A percentile compares a stretch with the other conserved stretches of the same genome.
phyloP scores from a whole-genome alignment of 2,329 filamentous ascomycete species.

The Xylariaceae sp. region DNA sequence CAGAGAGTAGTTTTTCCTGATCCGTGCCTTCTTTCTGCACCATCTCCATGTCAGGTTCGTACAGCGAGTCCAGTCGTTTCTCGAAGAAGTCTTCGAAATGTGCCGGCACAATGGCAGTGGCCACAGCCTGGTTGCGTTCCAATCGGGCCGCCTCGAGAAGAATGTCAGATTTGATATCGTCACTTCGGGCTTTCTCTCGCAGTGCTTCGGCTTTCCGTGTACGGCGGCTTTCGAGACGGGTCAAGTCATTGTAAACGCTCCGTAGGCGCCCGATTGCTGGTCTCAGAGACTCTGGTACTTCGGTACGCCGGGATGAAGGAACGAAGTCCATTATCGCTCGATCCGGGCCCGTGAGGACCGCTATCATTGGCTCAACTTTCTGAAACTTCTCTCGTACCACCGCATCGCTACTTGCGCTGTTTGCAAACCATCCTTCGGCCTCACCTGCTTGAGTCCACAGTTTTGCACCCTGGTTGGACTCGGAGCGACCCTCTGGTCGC shows the following conservation, averaged over 20 bases:
- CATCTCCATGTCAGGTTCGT: slow-evolving; percentile 72
- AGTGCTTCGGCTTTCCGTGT: slow-evolving; percentile 75
- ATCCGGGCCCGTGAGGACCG: slow-evolving; percentile 73
- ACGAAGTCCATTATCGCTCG: slow-evolving; percentile 83
- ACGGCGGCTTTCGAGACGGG: slow-evolving; percentile 74
- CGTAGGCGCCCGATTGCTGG: slow-evolving; percentile 73
- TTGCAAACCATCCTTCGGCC: slow-evolving; percentile 81
- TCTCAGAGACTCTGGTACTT: slow-evolving; percentile 77
- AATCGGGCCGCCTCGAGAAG: slow-evolving; percentile 77
- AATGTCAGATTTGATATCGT: slow-evolving; percentile 85
- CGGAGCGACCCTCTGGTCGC: slow-evolving; percentile 64
- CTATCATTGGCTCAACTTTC: slow-evolving; percentile 69
- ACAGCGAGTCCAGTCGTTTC: slow-evolving; percentile 67
- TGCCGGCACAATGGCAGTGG: slow-evolving; percentile 77
- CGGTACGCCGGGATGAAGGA: slow-evolving; percentile 74
- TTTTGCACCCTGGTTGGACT: slow-evolving; percentile 58
- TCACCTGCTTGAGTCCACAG: slow-evolving; percentile 72
- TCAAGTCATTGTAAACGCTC: slow-evolving; percentile 78
- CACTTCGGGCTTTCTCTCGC: slow-evolving; percentile 72
- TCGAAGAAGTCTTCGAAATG: slow-evolving; percentile 94
- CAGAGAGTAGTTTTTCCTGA: slow-evolving; percentile 66
- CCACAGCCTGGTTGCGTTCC: slow-evolving; percentile 74
- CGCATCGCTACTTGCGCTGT: slow-evolving; percentile 51
- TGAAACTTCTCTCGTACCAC: slow-evolving; percentile 74
- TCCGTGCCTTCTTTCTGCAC: slow-evolving; percentile 69